phyloP scores from a whole-genome alignment of 1,284 basidiomycete species.

The Garcileccinum viscosum region DNA sequence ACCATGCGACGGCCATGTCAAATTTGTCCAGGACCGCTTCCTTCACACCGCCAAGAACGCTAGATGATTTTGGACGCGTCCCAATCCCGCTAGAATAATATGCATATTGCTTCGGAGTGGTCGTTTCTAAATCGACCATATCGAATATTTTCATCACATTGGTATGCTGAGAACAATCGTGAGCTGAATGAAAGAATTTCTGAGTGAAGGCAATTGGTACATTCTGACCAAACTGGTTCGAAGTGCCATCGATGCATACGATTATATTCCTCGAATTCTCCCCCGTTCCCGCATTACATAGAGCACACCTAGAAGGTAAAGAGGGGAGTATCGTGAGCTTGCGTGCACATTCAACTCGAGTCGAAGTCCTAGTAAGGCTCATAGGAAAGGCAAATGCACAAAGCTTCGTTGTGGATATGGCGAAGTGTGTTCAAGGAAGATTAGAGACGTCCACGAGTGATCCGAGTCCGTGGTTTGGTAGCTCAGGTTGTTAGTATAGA shows the following conservation, averaged over 20 bases:
- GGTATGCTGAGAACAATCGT: conserved; percentile 37
- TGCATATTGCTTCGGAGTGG: conserved; percentile 29
- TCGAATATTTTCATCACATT: conserved; percentile 44
- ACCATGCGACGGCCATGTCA: conserved; percentile 39
- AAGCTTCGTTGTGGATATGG: not conserved
- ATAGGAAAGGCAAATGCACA: not conserved
- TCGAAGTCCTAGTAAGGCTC: not conserved
- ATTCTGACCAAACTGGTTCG: conserved; percentile 35
- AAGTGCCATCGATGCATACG: conserved; percentile 38
- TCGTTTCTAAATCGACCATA: conserved; percentile 28
- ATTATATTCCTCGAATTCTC: conserved; percentile 30
- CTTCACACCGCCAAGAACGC: conserved; percentile 24
- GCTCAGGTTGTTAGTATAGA: not conserved
- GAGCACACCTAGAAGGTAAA: conserved; percentile 11
- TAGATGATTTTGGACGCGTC: conserved; percentile 35
- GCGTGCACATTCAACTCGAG: not conserved
- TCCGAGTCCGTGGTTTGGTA: not conserved
- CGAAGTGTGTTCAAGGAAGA: conserved; percentile 13
- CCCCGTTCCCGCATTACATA: conserved; percentile 16
- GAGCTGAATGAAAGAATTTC: not conserved
- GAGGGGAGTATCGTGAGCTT: not conserved
- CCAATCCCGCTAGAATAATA: conserved; percentile 49
- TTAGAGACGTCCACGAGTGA: not conserved
- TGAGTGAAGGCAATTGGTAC: conserved; percentile 12
- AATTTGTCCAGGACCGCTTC: conserved; percentile 23